Evolutionary conservation across 371 early-diverging fungal species (phyloP).

Genomic region (Dinochytrium kinnereticum): DNA sequence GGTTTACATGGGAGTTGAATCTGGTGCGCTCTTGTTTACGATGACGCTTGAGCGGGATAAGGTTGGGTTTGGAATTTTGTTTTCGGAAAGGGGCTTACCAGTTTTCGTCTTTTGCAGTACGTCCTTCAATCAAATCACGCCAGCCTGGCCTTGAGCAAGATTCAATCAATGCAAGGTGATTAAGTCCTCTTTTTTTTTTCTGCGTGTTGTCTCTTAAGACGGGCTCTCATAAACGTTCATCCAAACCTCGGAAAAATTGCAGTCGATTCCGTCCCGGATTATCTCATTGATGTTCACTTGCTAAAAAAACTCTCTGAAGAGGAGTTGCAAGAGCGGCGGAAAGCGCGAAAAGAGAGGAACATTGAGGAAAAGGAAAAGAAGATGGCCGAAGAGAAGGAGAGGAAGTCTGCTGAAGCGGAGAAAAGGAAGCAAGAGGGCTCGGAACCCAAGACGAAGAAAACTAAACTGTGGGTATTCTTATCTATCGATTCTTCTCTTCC

Average conservation of each 20-base stretch:
- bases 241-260: too few species aligned
- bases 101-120: too few species aligned
- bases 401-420: background rate
- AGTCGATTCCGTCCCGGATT: conserved; percentile 14
- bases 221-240: too few species aligned
- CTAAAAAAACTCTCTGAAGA: conserved; percentile 29
- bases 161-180: background rate
- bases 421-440: background rate
- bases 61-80: background rate
- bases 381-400: too few species aligned
- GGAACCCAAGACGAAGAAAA: background rate
- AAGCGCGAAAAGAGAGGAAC: background rate
- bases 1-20: conserved; percentile 4
- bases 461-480: too few species aligned
- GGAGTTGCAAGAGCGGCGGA: conserved; percentile 15
- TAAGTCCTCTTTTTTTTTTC: background rate
- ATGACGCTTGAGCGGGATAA: background rate
- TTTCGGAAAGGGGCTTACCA: too few species aligned
- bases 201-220: too few species aligned
- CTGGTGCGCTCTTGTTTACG: conserved; percentile 5
- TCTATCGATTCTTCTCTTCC: too few species aligned
- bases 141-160: background rate
- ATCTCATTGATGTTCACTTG: conserved; percentile 7
- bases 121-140: too few species aligned
- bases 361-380: background rate